Evolutionary conservation across 169 alveolate species (phyloP).

Genomic region (Plasmodium berghei): DNA sequence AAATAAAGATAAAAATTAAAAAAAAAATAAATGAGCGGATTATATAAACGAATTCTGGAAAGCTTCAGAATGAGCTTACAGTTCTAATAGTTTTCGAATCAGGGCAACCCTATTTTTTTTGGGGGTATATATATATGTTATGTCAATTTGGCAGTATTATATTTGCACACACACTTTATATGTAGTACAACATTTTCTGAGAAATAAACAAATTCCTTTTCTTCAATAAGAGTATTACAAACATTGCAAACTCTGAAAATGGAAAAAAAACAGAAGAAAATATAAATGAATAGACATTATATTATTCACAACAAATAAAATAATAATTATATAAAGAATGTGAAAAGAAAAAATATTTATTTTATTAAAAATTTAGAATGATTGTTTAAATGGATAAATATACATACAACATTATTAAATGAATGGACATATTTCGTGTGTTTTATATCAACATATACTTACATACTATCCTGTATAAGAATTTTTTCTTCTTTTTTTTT

Average conservation of each 20-base stretch:
- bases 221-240: constrained; percentile 17
- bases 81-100: too few species aligned
- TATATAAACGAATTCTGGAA: background rate
- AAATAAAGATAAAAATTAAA: constrained; percentile 1
- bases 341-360: too few species aligned
- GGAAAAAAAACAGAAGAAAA: background rate
- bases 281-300: background rate
- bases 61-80: background rate
- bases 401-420: too few species aligned
- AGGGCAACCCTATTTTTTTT: too few species aligned
- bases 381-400: too few species aligned
- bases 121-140: too few species aligned
- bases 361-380: too few species aligned
- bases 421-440: too few species aligned
- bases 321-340: too few species aligned
- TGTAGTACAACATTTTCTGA: constrained; percentile 25
- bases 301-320: too few species aligned
- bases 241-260: constrained; percentile 30
- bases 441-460: background rate
- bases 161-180: constrained; percentile 32
- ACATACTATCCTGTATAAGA: constrained; percentile 32
- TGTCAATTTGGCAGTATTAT: background rate
- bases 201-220: constrained; percentile 42
- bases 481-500: constrained; percentile 22
- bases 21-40: background rate